Percentiles rank a stretch among this genome's conserved stretches.
phyloP scores from a whole-genome alignment of 345 rosid genomes.

The Dimocarpus longan region DNA sequence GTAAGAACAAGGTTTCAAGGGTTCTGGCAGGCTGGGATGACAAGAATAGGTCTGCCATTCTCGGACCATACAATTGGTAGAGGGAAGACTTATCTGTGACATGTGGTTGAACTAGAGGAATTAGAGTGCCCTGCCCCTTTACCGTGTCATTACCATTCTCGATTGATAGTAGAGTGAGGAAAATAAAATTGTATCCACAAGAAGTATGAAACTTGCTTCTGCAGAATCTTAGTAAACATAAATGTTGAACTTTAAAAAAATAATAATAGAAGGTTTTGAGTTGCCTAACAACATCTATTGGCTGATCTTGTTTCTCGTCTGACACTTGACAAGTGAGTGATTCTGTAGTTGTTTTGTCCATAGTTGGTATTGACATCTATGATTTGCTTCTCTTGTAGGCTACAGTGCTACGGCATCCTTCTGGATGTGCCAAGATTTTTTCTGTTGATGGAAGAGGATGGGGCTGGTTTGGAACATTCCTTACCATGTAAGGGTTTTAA shows the following conservation, averaged over 20 bases:
- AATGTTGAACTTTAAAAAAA: background rate
- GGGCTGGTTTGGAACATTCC: conserved; percentile 80
- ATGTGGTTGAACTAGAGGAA: background rate
- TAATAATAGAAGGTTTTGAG: background rate
- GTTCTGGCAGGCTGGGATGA: background rate
- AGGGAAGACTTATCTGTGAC: background rate
- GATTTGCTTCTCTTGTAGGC: conserved; percentile 46
- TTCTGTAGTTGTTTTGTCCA: conserved; percentile 3
- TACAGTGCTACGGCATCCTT: conserved; percentile 75
- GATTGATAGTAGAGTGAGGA: background rate
- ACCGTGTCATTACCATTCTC: too few relatives aligned
- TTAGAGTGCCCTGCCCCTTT: too few relatives aligned
- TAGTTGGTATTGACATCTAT: conserved; percentile 20
- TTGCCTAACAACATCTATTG: background rate
- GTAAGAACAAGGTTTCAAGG: background rate
- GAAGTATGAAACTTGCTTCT: background rate
- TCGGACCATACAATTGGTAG: background rate
- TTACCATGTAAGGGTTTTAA: conserved; percentile 53
- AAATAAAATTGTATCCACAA: background rate
- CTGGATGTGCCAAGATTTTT: conserved; percentile 74
- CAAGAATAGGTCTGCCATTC: background rate
- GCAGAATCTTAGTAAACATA: background rate
- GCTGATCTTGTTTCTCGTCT: background rate
- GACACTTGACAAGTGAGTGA: background rate
- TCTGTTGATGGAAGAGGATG: conserved; percentile 61